Evolutionary conservation across 805 yeast species (phyloP).

Genomic region (Wickerhamiella qilinensis): DNA sequence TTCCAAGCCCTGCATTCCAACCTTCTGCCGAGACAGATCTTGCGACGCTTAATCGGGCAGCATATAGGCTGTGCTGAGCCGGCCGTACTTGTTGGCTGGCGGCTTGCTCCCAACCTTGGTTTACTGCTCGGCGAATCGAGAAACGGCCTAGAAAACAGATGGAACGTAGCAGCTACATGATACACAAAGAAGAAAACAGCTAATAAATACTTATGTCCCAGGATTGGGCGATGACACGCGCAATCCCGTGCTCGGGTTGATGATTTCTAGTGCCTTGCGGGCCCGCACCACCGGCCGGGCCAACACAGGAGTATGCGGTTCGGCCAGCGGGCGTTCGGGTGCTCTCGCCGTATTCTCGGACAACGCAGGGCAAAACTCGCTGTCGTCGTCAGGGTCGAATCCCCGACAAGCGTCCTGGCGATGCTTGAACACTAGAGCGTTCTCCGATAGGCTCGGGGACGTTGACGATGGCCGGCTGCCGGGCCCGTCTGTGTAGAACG

Average conservation of each 20-base stretch:
- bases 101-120: too few species aligned
- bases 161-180: not conserved
- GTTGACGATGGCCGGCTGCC: slow-evolving; percentile 16
- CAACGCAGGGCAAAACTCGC: slow-evolving; percentile 47
- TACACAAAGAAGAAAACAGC: not conserved
- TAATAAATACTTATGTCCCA: slow-evolving; percentile 3
- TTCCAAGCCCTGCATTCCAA: too few species aligned
- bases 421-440: slow-evolving; percentile 15
- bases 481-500: slow-evolving; percentile 6
- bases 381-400: slow-evolving; percentile 55
- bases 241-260: slow-evolving; percentile 17
- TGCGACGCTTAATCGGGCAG: too few species aligned
- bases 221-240: slow-evolving; percentile 16
- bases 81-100: too few species aligned
- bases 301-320: slow-evolving; percentile 2
- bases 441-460: slow-evolving; percentile 17
- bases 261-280: slow-evolving; percentile 14
- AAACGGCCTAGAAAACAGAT: not conserved
- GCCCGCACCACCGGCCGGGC: slow-evolving; percentile 9
- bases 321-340: not conserved
- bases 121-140: too few species aligned
- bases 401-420: slow-evolving; percentile 39
- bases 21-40: too few species aligned
- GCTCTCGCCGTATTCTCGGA: slow-evolving; percentile 1
- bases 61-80: too few species aligned